Evolutionary conservation across 768 basidiomycete species (phyloP).

Genomic region (Clavulina sp.): DNA sequence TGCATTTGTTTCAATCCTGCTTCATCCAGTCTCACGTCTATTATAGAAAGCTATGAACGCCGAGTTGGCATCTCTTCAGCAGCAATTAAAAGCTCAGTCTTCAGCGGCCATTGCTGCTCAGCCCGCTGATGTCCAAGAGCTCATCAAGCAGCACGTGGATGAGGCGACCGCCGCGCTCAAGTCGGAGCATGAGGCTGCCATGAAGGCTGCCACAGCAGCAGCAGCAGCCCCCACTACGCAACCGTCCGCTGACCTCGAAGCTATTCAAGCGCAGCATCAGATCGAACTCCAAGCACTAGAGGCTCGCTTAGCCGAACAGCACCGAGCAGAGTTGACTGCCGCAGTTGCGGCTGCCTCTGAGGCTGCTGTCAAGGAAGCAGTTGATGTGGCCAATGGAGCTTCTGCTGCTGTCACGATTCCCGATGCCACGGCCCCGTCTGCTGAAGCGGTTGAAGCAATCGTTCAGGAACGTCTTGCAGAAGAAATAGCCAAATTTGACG

Average conservation of each 20-base stretch:
- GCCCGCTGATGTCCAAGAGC: neutral
- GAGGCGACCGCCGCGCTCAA: neutral
- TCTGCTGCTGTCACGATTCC: neutral
- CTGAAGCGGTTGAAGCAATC: neutral
- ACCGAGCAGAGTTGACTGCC: slow-evolving; percentile 9
- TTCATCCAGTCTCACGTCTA: neutral
- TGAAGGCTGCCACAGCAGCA: slow-evolving; percentile 28
- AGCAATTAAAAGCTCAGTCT: neutral
- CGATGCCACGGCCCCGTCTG: neutral
- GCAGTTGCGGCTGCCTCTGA: slow-evolving; percentile 14
- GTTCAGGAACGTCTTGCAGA: neutral
- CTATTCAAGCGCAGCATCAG: neutral
- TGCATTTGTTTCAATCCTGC: no score
- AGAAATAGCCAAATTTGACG: neutral
- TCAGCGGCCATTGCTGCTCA: neutral
- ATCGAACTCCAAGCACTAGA: neutral
- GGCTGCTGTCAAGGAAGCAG: neutral
- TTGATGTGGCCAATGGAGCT: neutral
- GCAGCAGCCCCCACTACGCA: slow-evolving; percentile 17
- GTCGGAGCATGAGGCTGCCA: slow-evolving; percentile 23
- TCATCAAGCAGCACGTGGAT: no score
- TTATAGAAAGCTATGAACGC: neutral
- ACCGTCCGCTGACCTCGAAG: neutral
- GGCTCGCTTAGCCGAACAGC: neutral
- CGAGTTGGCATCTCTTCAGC: neutral